Evolutionary conservation across 495 filamentous ascomycete genomes (phyloP), one percentile per base, ranked within the genome.

Genomic region (Aspergillus taichungensis): DNA sequence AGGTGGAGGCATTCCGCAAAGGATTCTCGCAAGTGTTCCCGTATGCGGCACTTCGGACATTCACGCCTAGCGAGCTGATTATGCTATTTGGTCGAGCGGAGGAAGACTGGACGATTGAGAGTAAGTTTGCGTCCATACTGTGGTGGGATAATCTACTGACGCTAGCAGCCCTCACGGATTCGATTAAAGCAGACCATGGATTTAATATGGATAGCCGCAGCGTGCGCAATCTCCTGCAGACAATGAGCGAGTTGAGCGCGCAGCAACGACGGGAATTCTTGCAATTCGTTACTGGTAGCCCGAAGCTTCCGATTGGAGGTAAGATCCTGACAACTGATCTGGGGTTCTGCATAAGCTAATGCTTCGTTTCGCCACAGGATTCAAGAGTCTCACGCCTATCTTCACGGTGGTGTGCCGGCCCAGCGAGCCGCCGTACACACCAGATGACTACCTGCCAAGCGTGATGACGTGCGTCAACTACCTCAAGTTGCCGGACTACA

Each of bases 391-490:
- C 31, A 97, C 87, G 3, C 94, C 94, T 6, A 94, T 97, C 75
- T 95, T 99, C 60, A 99, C 94, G 7, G 94, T 99, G 34, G 94
- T 99, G 12, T 97, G 94, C 72, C 95, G 94, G 63, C 91, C 92
- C 6, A 94, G 87, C 69, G 94, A 99, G 56, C 81, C 88, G 6
- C 92, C 92, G 2, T 94, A 88, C 63, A 85, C 83, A 6, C 94
- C 92, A 3, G 94, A 99, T 60, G 94, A 97, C 65, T 97, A 96
- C 53, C 75, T 99, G 30, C 89, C 94, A 18, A 96, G 90, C 56
- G 94, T 97, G 59, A 99, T 99, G 94, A 99, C 94, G 36, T 97
- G 94, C 63, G 92, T 95, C 61, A 99, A 99, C 61, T 99, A 99
- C 61, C 84, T 99, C 52, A 99, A 99, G 64, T 74, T 99, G 56